A percentile compares a stretch with the other conserved stretches of the same genome.
Evolutionary conservation across 345 rosid genomes (phyloP).

Genomic region (Murraya paniculata): DNA sequence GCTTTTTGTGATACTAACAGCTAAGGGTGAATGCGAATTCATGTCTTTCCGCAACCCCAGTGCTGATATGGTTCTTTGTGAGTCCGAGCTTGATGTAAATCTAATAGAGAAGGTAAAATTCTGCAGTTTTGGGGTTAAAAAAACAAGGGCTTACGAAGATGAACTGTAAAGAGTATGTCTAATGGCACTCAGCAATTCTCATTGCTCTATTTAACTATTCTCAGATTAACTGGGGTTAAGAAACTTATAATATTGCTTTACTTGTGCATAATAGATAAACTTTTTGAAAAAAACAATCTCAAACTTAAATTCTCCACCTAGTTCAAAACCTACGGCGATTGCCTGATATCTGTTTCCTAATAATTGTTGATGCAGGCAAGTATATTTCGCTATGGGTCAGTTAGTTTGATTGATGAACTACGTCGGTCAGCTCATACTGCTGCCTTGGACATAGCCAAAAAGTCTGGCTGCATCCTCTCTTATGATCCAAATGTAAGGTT

Average conservation of each 20-base stretch:
- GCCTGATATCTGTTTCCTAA: not conserved
- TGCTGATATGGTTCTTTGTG: slow-evolving; percentile 64
- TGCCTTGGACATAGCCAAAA: slow-evolving; percentile 60
- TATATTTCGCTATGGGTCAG: slow-evolving; percentile 65
- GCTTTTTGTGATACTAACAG: slow-evolving; percentile 59
- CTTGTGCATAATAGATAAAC: not conserved
- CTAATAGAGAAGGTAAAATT: slow-evolving; percentile 26
- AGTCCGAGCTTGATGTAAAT: slow-evolving; percentile 48
- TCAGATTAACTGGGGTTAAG: not conserved
- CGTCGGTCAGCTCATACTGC: slow-evolving; percentile 57
- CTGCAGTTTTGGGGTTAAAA: not conserved
- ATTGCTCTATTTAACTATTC: not conserved
- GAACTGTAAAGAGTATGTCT: not conserved
- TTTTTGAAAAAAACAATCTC: not conserved
- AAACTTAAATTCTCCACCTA: not conserved
- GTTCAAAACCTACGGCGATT: not conserved
- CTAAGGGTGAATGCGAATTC: slow-evolving; percentile 64
- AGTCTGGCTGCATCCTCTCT: slow-evolving; percentile 56
- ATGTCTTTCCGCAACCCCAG: slow-evolving; percentile 67
- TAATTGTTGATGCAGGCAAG: slow-evolving; percentile 38
- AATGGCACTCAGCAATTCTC: not conserved
- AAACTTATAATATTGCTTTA: not conserved
- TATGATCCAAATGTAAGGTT: slow-evolving; percentile 63
- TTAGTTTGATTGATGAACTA: slow-evolving; percentile 68
- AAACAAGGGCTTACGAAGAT: too few relatives aligned